Evolutionary conservation across 306 rosid genomes (phyloP).

Genomic region (Cyamopsis tetragonoloba): DNA sequence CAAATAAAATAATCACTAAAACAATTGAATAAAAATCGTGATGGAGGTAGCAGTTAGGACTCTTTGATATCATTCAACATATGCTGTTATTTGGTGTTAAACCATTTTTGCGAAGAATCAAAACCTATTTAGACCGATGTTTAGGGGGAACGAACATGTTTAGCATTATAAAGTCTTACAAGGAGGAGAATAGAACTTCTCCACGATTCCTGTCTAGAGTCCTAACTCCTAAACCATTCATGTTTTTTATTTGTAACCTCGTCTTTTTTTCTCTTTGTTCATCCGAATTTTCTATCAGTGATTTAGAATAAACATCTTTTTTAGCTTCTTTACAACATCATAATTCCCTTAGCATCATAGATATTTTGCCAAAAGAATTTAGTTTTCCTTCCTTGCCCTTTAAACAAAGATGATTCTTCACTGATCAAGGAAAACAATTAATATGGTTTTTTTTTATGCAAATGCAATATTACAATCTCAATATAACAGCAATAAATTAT

Average conservation of each 20-base stretch:
- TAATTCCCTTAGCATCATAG: background rate
- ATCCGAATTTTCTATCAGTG: background rate
- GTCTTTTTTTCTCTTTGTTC: background rate
- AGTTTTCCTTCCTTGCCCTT: background rate
- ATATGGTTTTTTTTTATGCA: background rate
- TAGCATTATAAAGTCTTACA: background rate
- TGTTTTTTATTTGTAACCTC: background rate
- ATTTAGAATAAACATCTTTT: background rate
- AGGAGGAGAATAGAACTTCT: background rate
- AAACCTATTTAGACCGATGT: background rate
- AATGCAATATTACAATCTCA: slow-evolving; percentile 4
- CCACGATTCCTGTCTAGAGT: background rate
- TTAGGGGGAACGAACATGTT: background rate
- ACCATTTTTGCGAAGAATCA: background rate
- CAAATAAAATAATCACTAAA: background rate
- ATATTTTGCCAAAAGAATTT: background rate
- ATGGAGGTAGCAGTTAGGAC: background rate
- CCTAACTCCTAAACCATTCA: slow-evolving; percentile 5
- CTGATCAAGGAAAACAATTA: background rate
- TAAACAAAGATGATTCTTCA: background rate
- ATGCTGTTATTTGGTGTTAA: slow-evolving; percentile 10
- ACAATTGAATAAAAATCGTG: slow-evolving; percentile 5
- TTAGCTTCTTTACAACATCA: background rate
- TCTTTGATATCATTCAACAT: background rate
- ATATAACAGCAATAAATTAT: slow-evolving; percentile 11